Evolutionary conservation across 331 rosid species (phyloP).

Genomic region (Erythrophleum ivorense): DNA sequence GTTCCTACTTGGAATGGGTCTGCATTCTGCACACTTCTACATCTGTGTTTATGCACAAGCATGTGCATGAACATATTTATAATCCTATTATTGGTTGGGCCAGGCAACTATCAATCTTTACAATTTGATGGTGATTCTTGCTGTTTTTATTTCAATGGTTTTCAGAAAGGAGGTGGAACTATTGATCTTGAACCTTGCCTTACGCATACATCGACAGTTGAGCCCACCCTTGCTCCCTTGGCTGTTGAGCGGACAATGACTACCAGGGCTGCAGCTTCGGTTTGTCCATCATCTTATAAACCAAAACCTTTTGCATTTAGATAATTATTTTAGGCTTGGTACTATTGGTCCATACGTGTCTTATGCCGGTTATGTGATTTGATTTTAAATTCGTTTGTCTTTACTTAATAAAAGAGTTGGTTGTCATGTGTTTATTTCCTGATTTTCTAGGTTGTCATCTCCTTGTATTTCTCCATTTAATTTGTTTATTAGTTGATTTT

Average conservation of each 20-base stretch:
- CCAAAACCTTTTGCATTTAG: slow-evolving; percentile 17
- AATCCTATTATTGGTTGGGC: slow-evolving; percentile 5
- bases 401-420: neutral
- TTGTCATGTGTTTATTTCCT: neutral
- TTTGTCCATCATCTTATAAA: slow-evolving; percentile 46
- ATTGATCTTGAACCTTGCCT: slow-evolving; percentile 98
- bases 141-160: slow-evolving; percentile 24
- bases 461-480: neutral
- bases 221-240: slow-evolving; percentile 96
- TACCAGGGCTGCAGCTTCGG: slow-evolving; percentile 98
- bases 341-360: neutral
- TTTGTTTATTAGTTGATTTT: neutral
- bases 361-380: neutral
- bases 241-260: slow-evolving; percentile 94
- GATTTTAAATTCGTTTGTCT: too few relatives aligned
- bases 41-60: slow-evolving; percentile 9
- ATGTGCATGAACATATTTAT: neutral
- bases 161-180: slow-evolving; percentile 93
- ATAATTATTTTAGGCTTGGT: neutral
- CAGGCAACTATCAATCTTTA: slow-evolving; percentile 18
- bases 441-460: neutral
- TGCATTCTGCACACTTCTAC: neutral
- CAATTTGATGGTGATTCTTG: slow-evolving; percentile 13
- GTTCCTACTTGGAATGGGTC: slow-evolving; percentile 8
- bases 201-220: slow-evolving; percentile 88